These are phyloP conservation scores for Aspergillus diversus DNA, from an alignment of 495 filamentous ascomycete genomes.

Conservation along the genomic window DNA sequence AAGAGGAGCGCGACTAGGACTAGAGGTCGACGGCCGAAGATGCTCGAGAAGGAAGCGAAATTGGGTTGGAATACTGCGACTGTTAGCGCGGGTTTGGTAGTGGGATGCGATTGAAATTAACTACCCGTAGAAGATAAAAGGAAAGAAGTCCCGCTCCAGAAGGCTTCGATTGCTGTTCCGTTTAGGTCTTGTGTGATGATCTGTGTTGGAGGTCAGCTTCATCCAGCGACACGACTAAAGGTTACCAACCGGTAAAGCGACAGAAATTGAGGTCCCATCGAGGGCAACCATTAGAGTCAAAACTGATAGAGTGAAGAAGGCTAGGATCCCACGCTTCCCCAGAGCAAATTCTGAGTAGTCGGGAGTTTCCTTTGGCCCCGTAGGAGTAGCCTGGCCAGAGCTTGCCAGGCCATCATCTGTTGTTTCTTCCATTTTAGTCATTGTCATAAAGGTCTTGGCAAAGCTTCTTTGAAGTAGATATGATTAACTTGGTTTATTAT, in stretches of 20 bases:
- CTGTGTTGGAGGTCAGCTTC: conserved; percentile 17
- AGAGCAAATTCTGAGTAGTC: conserved; percentile 28
- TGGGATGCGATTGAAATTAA: background rate
- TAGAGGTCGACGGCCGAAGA: conserved; percentile 81
- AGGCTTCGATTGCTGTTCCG: conserved; percentile 59
- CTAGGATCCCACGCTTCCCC: conserved; percentile 30
- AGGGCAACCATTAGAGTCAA: conserved; percentile 70
- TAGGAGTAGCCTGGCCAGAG: background rate
- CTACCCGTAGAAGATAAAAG: conserved; percentile 50
- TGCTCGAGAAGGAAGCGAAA: conserved; percentile 61
- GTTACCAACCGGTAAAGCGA: conserved; percentile 68
- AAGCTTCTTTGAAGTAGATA: too few relatives aligned
- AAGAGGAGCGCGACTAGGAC: conserved; percentile 69
- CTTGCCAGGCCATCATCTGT: background rate
- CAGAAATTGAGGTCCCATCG: conserved; percentile 74
- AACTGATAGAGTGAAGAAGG: conserved; percentile 56
- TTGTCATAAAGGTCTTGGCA: too few relatives aligned
- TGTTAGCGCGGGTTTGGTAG: background rate
- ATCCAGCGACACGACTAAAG: too few relatives aligned
- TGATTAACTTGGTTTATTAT: too few relatives aligned
- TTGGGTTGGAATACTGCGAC: conserved; percentile 43
- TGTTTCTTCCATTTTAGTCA: too few relatives aligned
- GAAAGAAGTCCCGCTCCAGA: conserved; percentile 64
- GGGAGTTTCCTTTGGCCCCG: background rate
- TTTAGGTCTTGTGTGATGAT: conserved; percentile 46